Base-by-base conservation (phyloP, 257 asterid genomes). In the Parsonsia alboflavescens region DNA sequence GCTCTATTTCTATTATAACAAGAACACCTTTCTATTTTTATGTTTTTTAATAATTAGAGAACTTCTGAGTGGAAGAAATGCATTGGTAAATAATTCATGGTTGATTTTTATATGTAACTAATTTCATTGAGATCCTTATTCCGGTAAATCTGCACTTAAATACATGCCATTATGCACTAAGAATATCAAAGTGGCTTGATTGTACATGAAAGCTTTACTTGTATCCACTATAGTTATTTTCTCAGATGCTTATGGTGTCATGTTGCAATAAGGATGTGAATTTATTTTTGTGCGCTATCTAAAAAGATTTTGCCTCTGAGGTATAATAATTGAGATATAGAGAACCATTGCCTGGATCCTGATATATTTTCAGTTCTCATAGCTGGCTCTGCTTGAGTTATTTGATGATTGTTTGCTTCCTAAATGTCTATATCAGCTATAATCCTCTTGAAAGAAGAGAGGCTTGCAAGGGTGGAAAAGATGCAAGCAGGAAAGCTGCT, bases 371-470 rank as follows among this genome's bases (percentile, higher is more conserved):
- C 33, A 30, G 36, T 54, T 67, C 49, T 36, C 36, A 9, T 39
- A 39, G 10, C 63, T 26, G 71, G 4, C 15, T 61, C 57, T 10
- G 21, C 19, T 30, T 33, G 59, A 68, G 62, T 36, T 80, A 33
- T 67, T 44, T 78, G 4, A 76, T 63, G 53, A 39, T 61, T 11
- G 48, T 74, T 66, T 78, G 61, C 26, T 74, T 58, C n/a, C 58
- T 68, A 70, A 45, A 28, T 73, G 53, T 82, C 76, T 46, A 75
- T 54, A 10, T 54, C 84, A 91, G 98, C 74, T 93, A 93, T 85
- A 91, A 93, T 77, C 84, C 98, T 77, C 78, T 89, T 80, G 98
- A 91, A 76, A 89, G 98, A 83, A 90, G 98, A 81, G 97, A 91
- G 80, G 84, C 85, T 53, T 82, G 88, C 86, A 91, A 90, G 86